phyloP scores from a whole-genome alignment of 2,329 filamentous ascomycete genomes.

The Aspergillus novofumigatus region DNA sequence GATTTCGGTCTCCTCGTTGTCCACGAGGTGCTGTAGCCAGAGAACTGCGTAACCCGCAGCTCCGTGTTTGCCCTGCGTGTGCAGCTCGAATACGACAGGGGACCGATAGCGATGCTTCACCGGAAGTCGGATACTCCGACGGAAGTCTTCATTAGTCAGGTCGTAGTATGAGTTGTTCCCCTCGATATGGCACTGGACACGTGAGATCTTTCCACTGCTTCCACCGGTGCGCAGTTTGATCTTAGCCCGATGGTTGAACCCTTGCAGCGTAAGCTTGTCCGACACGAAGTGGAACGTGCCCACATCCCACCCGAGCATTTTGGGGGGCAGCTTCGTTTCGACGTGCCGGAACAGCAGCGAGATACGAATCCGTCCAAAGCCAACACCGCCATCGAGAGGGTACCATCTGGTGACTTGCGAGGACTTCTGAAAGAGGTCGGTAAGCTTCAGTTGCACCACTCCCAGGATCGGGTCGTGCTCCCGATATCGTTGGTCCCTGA shows the following conservation, averaged over 20 bases:
- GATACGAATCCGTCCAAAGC: constrained; percentile 84
- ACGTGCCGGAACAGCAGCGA: constrained; percentile 87
- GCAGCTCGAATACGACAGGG: constrained; percentile 84
- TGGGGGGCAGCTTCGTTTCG: constrained; percentile 77
- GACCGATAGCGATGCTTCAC: constrained; percentile 88
- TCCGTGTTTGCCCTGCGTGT: constrained; percentile 63
- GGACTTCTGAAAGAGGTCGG: constrained; percentile 79
- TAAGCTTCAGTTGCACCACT: constrained; percentile 81
- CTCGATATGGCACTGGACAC: constrained; percentile 56
- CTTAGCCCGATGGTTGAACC: constrained; percentile 61
- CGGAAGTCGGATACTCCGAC: constrained; percentile 66
- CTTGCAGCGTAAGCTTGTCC: constrained; percentile 61
- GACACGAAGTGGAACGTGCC: constrained; percentile 88
- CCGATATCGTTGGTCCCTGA: constrained; percentile 81
- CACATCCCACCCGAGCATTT: constrained; percentile 88
- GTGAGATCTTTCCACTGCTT: constrained; percentile 66
- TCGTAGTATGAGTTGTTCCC: constrained; percentile 62
- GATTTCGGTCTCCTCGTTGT: constrained; percentile 72
- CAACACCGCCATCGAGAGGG: constrained; percentile 89
- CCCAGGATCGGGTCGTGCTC: constrained; percentile 94
- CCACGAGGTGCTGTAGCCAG: constrained; percentile 81
- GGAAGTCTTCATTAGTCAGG: constrained; percentile 47
- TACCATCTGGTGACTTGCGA: constrained; percentile 92
- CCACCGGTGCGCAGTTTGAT: constrained; percentile 80
- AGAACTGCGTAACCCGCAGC: constrained; percentile 72